Evolutionary conservation across 768 basidiomycete species (phyloP).

Genomic region (Naganishia onofrii): DNA sequence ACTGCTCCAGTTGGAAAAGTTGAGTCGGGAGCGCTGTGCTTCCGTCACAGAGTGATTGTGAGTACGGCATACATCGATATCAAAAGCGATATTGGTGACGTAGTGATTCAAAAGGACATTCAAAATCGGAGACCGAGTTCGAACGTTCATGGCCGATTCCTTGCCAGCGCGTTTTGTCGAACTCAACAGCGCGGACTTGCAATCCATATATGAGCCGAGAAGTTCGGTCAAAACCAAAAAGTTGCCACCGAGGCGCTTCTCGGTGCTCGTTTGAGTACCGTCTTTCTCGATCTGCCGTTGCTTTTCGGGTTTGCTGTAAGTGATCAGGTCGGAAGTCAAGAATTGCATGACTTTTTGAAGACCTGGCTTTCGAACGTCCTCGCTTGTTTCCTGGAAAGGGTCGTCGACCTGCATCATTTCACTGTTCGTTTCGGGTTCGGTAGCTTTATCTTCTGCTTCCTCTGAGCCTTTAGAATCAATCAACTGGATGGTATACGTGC

Average conservation of each 20-base stretch:
- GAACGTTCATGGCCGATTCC: constrained; percentile 62
- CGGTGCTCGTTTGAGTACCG: constrained; percentile 16
- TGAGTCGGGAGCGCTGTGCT: constrained; percentile 31
- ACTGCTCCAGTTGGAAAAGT: constrained; percentile 54
- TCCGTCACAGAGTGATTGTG: constrained; percentile 35
- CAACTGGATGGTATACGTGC: constrained; percentile 59
- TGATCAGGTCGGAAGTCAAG: constrained; percentile 69
- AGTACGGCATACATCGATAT: constrained; percentile 57
- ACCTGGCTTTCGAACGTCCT: constrained; percentile 54
- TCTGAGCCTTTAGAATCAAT: constrained; percentile 16
- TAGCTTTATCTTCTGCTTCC: background rate
- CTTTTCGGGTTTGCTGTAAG: constrained; percentile 57
- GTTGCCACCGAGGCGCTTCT: constrained; percentile 30
- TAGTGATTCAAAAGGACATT: constrained; percentile 70
- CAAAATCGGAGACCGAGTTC: constrained; percentile 49
- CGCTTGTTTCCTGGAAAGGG: constrained; percentile 29
- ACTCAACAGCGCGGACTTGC: constrained; percentile 82
- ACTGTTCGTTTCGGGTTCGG: constrained; percentile 15
- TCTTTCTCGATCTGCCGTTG: constrained; percentile 4
- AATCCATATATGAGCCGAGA: constrained; percentile 84
- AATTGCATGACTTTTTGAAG: constrained; percentile 59
- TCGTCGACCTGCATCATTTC: constrained; percentile 44
- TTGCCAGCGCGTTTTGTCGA: constrained; percentile 60
- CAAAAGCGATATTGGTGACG: constrained; percentile 71
- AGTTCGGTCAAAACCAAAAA: constrained; percentile 69